Base-by-base conservation (phyloP, 1,284 basidiomycete genomes). In the Pterulicium gracile region DNA sequence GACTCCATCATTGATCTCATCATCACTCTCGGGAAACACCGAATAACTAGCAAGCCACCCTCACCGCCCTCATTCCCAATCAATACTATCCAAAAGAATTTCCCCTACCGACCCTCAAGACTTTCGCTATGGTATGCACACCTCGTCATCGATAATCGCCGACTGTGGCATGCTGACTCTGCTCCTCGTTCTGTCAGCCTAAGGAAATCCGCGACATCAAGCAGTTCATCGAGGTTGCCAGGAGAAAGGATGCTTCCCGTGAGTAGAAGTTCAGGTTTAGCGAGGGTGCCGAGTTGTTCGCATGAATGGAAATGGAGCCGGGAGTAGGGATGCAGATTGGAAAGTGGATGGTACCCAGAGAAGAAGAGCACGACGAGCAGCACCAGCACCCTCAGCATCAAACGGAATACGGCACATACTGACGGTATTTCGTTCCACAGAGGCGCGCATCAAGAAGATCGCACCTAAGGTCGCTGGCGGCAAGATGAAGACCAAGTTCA, bases 181-280 rank as follows among this genome's bases (percentile, higher is more conserved):
- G 42, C 21, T 44, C 5, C 47, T 48, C 18, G 10, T 42, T 45
- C 5, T 44, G 7, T 22, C 63, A 97, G 95, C 94, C 95, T 54
- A 91, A 96, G 75, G 90, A 98, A 81, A 84, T 98, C 72, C 79
- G 79, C 61, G 95, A 98, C 72, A 98, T 98, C 78, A 98, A 98
- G 79, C 77, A 91, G 67, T 98, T 98, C 78, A 88, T 98, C 68
- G 87, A 92, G 74, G 92, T 95, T 65, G 88, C 95, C 51, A 83
- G 85, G 71, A 82, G 88, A 67, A 90, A 89, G 71, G 84, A 88
- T 72, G 83, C 88, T 48, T 75, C 75, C 48, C 84, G 88, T 83
- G 58, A 54, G 71, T 68, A 42, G 24, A 10, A n/a, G n/a, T 32
- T 32, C n/a, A 7, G 27, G n/a, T 32, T 10, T n/a, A 32, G n/a